These are phyloP conservation scores for Fusarium anguioides DNA, from an alignment of 2,329 filamentous ascomycete species.

Conservation along the genomic window DNA sequence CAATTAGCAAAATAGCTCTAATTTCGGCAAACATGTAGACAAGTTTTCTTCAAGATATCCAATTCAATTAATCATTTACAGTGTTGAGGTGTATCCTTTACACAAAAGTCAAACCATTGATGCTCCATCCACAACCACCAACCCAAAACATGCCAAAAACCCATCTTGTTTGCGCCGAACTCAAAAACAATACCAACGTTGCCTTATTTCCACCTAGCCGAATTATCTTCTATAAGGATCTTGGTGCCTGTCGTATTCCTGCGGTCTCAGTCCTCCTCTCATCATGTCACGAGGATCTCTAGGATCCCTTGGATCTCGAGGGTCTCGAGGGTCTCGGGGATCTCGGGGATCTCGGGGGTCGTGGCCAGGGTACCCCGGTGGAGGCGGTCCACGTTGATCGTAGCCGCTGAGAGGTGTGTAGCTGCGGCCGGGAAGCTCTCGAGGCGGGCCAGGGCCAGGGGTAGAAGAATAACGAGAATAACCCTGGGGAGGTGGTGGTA, in stretches of 20 bases:
- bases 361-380: slow-evolving; percentile 48
- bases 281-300: slow-evolving; percentile 52
- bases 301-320: slow-evolving; percentile 48
- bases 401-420: slow-evolving; percentile 59
- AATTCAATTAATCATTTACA: background rate
- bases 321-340: slow-evolving; percentile 34
- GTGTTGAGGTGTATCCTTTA: background rate
- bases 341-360: slow-evolving; percentile 44
- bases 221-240: slow-evolving; percentile 59
- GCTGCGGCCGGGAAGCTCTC: slow-evolving; percentile 57
- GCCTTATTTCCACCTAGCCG: background rate
- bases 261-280: slow-evolving; percentile 58
- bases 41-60: background rate
- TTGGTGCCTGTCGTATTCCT: slow-evolving; percentile 58
- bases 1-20: background rate
- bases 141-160: background rate
- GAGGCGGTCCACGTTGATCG: slow-evolving; percentile 56
- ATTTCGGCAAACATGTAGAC: background rate
- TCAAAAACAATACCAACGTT: background rate
- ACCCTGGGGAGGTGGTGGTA: slow-evolving; percentile 52
- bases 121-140: background rate
- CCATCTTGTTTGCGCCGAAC: slow-evolving; percentile 7
- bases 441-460: slow-evolving; percentile 54
- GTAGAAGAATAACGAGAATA: slow-evolving; percentile 59
- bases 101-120: background rate